phyloP scores from a whole-genome alignment of 2,329 filamentous ascomycete genomes.

The Aspergillus phoenicis region DNA sequence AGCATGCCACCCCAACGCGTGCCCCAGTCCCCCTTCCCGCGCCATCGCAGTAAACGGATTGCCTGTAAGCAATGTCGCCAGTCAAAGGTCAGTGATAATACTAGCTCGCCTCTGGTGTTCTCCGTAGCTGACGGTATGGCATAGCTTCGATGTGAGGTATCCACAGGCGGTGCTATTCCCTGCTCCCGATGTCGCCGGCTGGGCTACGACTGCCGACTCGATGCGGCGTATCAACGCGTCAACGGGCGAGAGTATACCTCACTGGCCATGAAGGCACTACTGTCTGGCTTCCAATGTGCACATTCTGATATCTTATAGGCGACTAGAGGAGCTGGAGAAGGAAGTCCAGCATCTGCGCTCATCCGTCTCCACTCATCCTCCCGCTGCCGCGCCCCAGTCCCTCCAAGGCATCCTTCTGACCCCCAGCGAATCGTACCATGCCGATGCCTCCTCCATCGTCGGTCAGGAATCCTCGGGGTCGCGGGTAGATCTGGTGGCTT shows the following conservation, averaged over 20 bases:
- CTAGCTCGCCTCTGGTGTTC: neutral
- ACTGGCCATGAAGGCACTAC: neutral
- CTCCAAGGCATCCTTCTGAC: neutral
- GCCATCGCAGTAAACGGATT: constrained; percentile 8
- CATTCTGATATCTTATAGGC: neutral
- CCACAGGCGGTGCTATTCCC: neutral
- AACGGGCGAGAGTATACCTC: neutral
- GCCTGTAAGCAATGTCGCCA: constrained; percentile 8
- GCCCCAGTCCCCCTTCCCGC: neutral
- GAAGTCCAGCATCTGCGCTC: neutral
- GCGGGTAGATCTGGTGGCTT: neutral
- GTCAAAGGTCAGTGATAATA: neutral
- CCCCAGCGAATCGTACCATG: neutral
- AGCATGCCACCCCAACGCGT: neutral
- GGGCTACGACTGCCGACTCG: neutral
- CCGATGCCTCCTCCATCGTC: neutral
- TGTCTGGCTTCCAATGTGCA: neutral
- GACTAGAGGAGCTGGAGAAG: neutral
- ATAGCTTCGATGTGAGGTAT: neutral
- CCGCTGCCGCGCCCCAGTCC: neutral
- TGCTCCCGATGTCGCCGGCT: neutral
- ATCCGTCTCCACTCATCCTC: neutral
- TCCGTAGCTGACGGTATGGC: neutral
- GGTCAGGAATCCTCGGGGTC: neutral
- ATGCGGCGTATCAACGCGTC: neutral